Conservation (phyloP, 2,329 filamentous ascomycete genomes). For the Alternaria atra region DNA sequence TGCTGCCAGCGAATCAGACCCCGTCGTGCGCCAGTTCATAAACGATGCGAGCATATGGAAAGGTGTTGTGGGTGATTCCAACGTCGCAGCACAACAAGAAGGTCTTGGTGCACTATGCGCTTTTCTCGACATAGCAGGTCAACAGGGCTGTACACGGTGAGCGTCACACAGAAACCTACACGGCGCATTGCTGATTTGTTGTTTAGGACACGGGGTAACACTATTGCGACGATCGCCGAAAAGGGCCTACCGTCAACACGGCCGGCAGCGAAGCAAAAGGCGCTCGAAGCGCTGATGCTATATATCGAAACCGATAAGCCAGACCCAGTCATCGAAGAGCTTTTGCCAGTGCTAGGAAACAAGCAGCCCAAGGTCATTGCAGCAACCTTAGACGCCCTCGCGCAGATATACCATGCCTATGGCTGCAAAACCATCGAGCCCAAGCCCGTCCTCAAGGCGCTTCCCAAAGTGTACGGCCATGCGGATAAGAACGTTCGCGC, state of each 20-base stretch:
- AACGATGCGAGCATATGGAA: conserved; percentile 90
- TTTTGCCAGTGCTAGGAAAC: conserved; percentile 81
- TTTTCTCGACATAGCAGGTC: conserved; percentile 90
- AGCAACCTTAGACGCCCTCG: conserved; percentile 77
- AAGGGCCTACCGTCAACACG: conserved; percentile 90
- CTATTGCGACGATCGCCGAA: conserved; percentile 82
- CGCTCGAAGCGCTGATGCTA: conserved; percentile 85
- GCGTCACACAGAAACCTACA: conserved; percentile 15
- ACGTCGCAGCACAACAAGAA: conserved; percentile 96
- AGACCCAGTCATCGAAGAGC: conserved; percentile 86
- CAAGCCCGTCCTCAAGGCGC: conserved; percentile 84
- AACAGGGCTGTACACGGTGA: conserved; percentile 76
- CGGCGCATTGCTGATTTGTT: conserved; percentile 12
- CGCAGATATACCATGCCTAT: conserved; percentile 88
- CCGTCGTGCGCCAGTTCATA: conserved; percentile 86
- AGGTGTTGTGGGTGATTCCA: conserved; percentile 88
- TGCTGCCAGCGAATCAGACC: conserved; percentile 84
- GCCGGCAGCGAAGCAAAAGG: conserved; percentile 85
- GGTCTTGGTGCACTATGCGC: conserved; percentile 86
- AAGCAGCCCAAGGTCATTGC: conserved; percentile 92
- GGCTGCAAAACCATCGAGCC: conserved; percentile 94
- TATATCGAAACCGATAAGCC: conserved; percentile 90
- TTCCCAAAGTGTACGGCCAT: conserved; percentile 93
- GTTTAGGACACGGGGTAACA: conserved; percentile 74
- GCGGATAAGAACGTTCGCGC: conserved; percentile 98